These are phyloP conservation scores for Irpex sp. DNA, from an alignment of 1,284 basidiomycete genomes.

Conservation along the genomic window DNA sequence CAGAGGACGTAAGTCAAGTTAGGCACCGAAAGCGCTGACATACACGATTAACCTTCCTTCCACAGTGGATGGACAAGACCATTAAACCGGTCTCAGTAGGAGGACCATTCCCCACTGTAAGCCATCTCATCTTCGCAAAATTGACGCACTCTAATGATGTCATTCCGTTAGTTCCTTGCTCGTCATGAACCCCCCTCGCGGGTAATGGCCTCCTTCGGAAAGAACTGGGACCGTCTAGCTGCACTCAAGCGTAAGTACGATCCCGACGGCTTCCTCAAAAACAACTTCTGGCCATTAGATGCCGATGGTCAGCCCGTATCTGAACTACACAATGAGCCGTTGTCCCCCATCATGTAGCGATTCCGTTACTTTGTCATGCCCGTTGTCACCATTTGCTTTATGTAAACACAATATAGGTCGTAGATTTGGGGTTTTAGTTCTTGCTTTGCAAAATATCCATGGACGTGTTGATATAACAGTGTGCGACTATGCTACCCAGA, in stretches of 20 bases:
- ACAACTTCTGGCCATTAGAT: slow-evolving; percentile 73
- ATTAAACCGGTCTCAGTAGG: slow-evolving; percentile 65
- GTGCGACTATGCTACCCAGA: background rate
- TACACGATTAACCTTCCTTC: slow-evolving; percentile 12
- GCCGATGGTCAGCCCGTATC: slow-evolving; percentile 43
- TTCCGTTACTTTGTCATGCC: background rate
- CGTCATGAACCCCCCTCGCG: slow-evolving; percentile 59
- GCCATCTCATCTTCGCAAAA: slow-evolving; percentile 21
- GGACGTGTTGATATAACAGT: no score
- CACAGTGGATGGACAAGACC: slow-evolving; percentile 71
- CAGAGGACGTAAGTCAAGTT: slow-evolving; percentile 57
- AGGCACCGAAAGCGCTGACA: background rate
- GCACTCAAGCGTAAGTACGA: slow-evolving; percentile 73
- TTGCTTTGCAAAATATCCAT: no score
- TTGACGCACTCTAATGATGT: background rate
- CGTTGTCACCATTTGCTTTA: background rate
- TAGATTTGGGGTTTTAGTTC: no score
- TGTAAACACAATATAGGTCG: no score
- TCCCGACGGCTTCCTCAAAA: slow-evolving; percentile 65
- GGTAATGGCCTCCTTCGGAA: slow-evolving; percentile 62
- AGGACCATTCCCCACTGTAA: slow-evolving; percentile 77
- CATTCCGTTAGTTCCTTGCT: slow-evolving; percentile 66
- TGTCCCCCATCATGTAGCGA: slow-evolving; percentile 16
- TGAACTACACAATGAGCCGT: slow-evolving; percentile 50
- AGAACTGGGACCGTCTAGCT: slow-evolving; percentile 65